A percentile compares a stretch with the other conserved stretches of the same genome.
Conservation (phyloP, 2,329 filamentous ascomycete species). For the Alternaria sp. region DNA sequence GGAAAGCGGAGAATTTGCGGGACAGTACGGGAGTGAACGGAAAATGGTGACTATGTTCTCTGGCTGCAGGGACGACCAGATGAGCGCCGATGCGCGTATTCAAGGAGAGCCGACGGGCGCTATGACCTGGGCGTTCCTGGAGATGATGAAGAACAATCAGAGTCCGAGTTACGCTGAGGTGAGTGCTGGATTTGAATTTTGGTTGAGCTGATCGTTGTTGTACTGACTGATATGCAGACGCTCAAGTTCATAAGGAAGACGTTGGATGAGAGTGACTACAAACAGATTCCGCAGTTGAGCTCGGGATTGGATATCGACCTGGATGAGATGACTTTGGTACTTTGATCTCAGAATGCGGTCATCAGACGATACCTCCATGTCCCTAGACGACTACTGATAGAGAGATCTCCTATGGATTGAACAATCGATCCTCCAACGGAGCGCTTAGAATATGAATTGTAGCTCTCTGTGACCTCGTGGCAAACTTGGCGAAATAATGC, state of each 20-base stretch:
- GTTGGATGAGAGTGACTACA: slow-evolving; percentile 53
- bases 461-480: background rate
- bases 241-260: slow-evolving; percentile 53
- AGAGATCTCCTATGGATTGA: background rate
- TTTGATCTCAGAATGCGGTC: slow-evolving; percentile 24
- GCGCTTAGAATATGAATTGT: background rate
- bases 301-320: slow-evolving; percentile 55
- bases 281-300: slow-evolving; percentile 57
- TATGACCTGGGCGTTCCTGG: slow-evolving; percentile 60
- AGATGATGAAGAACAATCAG: slow-evolving; percentile 52
- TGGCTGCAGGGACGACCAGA: slow-evolving; percentile 62
- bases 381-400: too few relatives aligned
- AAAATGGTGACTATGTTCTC: slow-evolving; percentile 62
- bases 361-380: background rate
- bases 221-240: slow-evolving; percentile 31
- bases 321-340: slow-evolving; percentile 44
- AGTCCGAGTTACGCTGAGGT: slow-evolving; percentile 55
- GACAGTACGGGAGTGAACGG: slow-evolving; percentile 57
- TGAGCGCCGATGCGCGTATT: slow-evolving; percentile 60
- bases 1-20: slow-evolving; percentile 49
- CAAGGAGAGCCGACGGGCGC: slow-evolving; percentile 56
- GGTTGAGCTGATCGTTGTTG: too few relatives aligned
- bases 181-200: slow-evolving; percentile 16
- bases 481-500: background rate
- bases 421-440: background rate